Evolutionary conservation across 2,329 filamentous ascomycete species (phyloP).

Genomic region (Cercospora sesami): DNA sequence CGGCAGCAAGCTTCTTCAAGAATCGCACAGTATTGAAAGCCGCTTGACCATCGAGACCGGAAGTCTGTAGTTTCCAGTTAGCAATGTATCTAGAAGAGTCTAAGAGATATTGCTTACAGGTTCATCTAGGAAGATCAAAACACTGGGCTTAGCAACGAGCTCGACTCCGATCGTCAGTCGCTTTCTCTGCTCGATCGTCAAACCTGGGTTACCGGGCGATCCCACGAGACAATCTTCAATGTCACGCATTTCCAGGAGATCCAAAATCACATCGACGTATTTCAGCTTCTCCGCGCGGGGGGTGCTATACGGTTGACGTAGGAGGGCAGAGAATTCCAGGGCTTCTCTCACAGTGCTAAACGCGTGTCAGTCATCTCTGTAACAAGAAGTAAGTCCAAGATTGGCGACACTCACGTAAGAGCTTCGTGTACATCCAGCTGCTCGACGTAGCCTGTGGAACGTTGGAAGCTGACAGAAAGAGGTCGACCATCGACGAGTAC

Average conservation of each 20-base stretch:
- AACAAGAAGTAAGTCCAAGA: no score
- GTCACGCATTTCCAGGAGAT: conserved; percentile 63
- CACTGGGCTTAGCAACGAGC: conserved; percentile 56
- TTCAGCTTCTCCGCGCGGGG: conserved; percentile 62
- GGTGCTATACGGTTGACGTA: conserved; percentile 61
- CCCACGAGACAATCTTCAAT: conserved; percentile 67
- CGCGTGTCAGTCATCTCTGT: neutral
- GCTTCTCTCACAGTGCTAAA: conserved; percentile 62
- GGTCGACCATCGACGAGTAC: conserved; percentile 47
- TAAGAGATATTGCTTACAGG: conserved; percentile 38
- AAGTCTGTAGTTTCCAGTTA: neutral
- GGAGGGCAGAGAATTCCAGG: conserved; percentile 63
- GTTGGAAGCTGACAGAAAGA: conserved; percentile 49
- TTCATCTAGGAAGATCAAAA: conserved; percentile 62
- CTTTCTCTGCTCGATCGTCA: conserved; percentile 55
- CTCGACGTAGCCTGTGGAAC: conserved; percentile 56
- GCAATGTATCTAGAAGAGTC: neutral
- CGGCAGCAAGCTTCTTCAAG: conserved; percentile 63
- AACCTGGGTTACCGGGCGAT: conserved; percentile 50
- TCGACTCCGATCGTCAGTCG: conserved; percentile 58
- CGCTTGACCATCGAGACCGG: conserved; percentile 63
- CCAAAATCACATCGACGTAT: conserved; percentile 64
- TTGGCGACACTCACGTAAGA: conserved; percentile 51
- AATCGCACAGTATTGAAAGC: conserved; percentile 66
- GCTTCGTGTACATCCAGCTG: conserved; percentile 68